Conservation (phyloP, 2,329 filamentous ascomycete genomes). For the Pestalotiopsis fici region DNA sequence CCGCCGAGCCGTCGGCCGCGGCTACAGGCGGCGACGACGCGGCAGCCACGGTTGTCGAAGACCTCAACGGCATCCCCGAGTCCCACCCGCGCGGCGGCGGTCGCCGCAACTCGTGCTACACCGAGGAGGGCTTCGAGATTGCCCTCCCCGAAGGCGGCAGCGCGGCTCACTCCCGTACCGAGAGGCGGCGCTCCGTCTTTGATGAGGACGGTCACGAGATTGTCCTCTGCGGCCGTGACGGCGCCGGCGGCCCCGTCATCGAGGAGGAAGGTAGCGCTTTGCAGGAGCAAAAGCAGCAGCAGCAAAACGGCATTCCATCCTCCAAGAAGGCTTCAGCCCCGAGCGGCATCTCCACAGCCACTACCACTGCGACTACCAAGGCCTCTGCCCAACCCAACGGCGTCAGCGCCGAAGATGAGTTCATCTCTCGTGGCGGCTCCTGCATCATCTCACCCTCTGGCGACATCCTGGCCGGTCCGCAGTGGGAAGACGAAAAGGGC, state of each 20-base stretch:
- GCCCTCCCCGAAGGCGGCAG: conserved; percentile 33
- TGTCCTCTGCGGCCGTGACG: conserved; percentile 33
- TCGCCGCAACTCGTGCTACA: conserved; percentile 43
- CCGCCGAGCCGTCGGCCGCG: conserved; percentile 42
- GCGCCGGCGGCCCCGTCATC: conserved; percentile 9
- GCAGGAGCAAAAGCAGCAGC: conserved; percentile 14
- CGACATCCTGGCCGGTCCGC: conserved; percentile 75
- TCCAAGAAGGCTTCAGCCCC: neutral
- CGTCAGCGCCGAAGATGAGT: conserved; percentile 32
- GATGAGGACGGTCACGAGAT: conserved; percentile 59
- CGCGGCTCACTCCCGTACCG: conserved; percentile 14
- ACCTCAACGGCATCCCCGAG: conserved; percentile 7
- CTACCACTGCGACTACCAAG: neutral
- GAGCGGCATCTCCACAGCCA: neutral
- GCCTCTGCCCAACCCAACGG: neutral
- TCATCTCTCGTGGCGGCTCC: conserved; percentile 75
- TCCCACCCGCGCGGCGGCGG: neutral
- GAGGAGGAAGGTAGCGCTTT: conserved; percentile 24
- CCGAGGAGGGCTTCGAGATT: conserved; percentile 49
- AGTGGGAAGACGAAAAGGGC: conserved; percentile 77
- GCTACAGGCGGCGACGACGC: neutral
- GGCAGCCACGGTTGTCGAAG: neutral
- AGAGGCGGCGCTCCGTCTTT: conserved; percentile 42
- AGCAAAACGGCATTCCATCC: neutral
- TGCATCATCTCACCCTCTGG: conserved; percentile 80